Conservation (phyloP, 2,329 filamentous ascomycete genomes). For the Geosmithia putterillii region DNA sequence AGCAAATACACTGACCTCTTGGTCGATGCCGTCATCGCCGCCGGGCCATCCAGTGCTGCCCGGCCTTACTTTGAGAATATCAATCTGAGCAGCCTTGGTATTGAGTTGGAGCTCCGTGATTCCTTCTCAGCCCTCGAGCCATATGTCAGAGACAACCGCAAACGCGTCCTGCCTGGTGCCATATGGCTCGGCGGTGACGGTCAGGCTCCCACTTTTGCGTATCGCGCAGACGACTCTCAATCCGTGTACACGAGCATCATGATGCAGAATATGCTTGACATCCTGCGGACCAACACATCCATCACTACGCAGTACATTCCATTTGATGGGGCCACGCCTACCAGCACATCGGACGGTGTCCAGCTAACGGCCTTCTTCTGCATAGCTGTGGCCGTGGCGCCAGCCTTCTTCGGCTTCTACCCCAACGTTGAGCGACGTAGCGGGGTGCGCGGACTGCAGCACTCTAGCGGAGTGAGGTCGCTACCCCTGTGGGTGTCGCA, state of each 20-base stretch:
- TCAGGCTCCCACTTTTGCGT: slow-evolving; percentile 52
- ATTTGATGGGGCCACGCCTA: slow-evolving; percentile 48
- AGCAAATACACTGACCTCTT: slow-evolving; percentile 9
- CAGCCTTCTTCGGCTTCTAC: slow-evolving; percentile 74
- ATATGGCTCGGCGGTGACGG: slow-evolving; percentile 54
- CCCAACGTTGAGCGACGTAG: slow-evolving; percentile 64
- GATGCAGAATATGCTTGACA: slow-evolving; percentile 47
- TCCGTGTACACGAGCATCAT: slow-evolving; percentile 29
- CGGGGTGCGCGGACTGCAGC: slow-evolving; percentile 69
- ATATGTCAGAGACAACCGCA: slow-evolving; percentile 49
- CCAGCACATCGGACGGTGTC: slow-evolving; percentile 30
- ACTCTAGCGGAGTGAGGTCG: slow-evolving; percentile 73
- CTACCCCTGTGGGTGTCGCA: slow-evolving; percentile 73
- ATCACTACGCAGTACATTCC: slow-evolving; percentile 41
- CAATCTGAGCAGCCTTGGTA: background rate
- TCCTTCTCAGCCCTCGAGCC: slow-evolving; percentile 53
- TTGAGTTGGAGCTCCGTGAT: slow-evolving; percentile 16
- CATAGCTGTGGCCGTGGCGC: slow-evolving; percentile 62
- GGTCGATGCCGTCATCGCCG: slow-evolving; percentile 8
- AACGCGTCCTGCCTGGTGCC: slow-evolving; percentile 61
- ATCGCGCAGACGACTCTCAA: slow-evolving; percentile 45
- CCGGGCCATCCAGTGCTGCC: slow-evolving; percentile 2
- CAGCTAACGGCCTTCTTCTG: slow-evolving; percentile 51
- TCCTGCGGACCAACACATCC: slow-evolving; percentile 33
- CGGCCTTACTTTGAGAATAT: background rate